Evolutionary conservation across 2,329 filamentous ascomycete genomes (phyloP).

Genomic region (Botrytis paeoniae): DNA sequence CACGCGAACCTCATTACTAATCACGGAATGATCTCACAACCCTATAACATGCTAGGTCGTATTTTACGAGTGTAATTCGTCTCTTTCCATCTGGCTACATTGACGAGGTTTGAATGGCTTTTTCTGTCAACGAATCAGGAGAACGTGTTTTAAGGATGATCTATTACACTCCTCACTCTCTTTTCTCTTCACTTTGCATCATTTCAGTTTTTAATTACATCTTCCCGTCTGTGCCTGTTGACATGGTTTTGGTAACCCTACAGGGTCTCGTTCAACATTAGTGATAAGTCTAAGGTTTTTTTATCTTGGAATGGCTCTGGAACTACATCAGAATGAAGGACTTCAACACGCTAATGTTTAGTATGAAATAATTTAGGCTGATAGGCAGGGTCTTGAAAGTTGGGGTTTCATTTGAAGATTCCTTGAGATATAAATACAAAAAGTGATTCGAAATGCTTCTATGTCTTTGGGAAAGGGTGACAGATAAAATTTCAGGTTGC

Average conservation of each 20-base stretch:
- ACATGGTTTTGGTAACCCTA: accelerated
- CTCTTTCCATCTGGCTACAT: background rate
- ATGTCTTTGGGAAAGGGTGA: background rate
- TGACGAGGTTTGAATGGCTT: no score
- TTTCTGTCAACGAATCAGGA: accelerated
- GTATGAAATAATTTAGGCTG: no score
- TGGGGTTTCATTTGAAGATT: background rate
- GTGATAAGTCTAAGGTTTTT: background rate
- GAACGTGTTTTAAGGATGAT: background rate
- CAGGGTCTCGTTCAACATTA: background rate
- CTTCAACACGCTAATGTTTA: background rate
- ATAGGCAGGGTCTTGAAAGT: background rate
- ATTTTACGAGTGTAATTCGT: background rate
- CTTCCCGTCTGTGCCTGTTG: accelerated
- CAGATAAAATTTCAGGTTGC: accelerated
- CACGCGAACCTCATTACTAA: no score
- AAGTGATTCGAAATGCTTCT: background rate
- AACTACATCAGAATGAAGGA: background rate
- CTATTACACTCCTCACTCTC: background rate
- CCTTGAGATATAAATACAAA: accelerated
- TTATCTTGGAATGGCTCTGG: accelerated
- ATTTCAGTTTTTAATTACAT: no score
- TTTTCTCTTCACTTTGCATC: background rate
- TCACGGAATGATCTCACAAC: background rate
- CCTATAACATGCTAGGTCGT: accelerated